Base-by-base conservation (phyloP, 257 asterid genomes). In the Solanum chmielewskii region DNA sequence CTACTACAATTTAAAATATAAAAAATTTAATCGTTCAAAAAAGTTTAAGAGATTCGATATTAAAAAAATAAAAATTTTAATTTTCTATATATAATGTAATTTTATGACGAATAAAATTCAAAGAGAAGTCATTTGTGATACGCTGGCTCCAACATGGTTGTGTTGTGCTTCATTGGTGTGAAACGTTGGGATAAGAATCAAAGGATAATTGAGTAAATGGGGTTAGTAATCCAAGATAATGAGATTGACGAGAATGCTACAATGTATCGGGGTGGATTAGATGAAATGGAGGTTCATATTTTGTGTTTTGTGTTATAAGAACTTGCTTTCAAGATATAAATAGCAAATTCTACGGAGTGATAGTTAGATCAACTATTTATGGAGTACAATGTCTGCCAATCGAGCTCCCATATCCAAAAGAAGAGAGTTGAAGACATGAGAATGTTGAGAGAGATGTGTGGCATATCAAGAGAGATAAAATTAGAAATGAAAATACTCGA, bases 311-410 rank as follows among this genome's bases (percentile, higher is more conserved):
- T 62, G 14, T 5, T 10, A 60, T 11, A 23, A 3, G 14, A 23
- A 62, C 10, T 23, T 62, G 1, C 7, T n/a, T 62, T 62, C 69
- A 23, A 62, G 6, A 62, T 2, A 10, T 62, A 4, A 11, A 62
- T 10, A 6, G n/a, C 14, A 62, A 59, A 62, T 23, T 62, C 1
- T 60, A 60, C 7, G 1, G 2, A 60, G 7, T 60, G 1, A 1
- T 60, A 10, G 31, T 23, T 11, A n/a, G 69, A 62, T 0, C 69
- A 1, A 62, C 29, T 62, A 62, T 62, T 62, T 23, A 23, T 11
- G 29, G 29, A 4, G 0, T 0, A 62, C 6, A 1, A 62, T 9
- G 7, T 23, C n/a, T 12, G 29, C 2, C 1, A 62, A 1, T 23
- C 31, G 29, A 62, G 31, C 15, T 62, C 14, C 1, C 15, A 62